These are phyloP conservation scores for Arthrinium puccinioides DNA, from an alignment of 2,329 filamentous ascomycete species.

Conservation along the genomic window DNA sequence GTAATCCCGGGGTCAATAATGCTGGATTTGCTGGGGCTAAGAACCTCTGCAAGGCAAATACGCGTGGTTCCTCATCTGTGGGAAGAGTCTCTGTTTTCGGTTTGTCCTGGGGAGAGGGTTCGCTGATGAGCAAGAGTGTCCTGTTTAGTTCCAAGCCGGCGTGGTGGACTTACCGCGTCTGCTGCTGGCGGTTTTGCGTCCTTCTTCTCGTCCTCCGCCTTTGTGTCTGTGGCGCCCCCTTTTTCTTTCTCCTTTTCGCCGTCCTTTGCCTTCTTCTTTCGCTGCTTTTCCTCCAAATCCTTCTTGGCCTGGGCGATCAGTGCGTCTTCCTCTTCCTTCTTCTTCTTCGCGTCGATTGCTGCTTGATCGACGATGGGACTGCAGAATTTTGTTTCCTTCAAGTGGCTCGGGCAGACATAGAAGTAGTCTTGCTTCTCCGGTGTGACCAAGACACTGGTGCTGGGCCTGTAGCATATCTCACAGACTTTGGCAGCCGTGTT, in stretches of 20 bases:
- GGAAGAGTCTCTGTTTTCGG: background rate
- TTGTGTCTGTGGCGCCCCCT: constrained; percentile 23
- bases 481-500: constrained; percentile 79
- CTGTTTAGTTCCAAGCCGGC: background rate
- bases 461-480: constrained; percentile 86
- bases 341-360: constrained; percentile 55
- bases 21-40: background rate
- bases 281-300: constrained; percentile 69
- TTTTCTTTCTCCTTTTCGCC: constrained; percentile 41
- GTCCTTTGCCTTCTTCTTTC: constrained; percentile 61
- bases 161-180: background rate
- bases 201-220: constrained; percentile 24
- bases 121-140: background rate
- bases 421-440: constrained; percentile 85
- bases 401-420: constrained; percentile 77
- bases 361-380: constrained; percentile 65
- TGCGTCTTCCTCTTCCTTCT: constrained; percentile 54
- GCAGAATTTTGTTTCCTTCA: constrained; percentile 79
- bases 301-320: constrained; percentile 61
- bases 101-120: constrained; percentile 1
- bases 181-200: too few species aligned
- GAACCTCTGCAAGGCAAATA: constrained; percentile 79
- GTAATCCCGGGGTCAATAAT: background rate
- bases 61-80: constrained; percentile 55
- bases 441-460: constrained; percentile 79